Percentiles rank a stretch among this genome's conserved stretches.
These are phyloP conservation scores for Trichosporon coremiiforme DNA, from an alignment of 1,284 basidiomycete genomes.

Conservation along the genomic window DNA sequence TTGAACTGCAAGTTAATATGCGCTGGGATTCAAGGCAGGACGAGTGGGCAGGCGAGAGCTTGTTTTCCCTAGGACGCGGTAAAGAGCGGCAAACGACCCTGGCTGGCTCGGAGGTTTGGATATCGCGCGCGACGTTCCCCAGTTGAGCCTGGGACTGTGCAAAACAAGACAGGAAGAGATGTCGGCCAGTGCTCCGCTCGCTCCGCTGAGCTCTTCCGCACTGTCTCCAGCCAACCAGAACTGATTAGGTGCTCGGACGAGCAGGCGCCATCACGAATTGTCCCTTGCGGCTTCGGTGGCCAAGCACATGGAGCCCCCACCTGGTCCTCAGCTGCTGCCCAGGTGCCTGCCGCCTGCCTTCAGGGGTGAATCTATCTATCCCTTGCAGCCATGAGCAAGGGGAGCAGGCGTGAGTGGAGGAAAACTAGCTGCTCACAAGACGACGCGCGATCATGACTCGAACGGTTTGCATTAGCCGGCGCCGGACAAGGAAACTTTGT, in stretches of 20 bases:
- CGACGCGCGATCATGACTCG: neutral
- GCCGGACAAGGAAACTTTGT: neutral
- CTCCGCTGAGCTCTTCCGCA: constrained; percentile 3
- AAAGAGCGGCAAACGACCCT: neutral
- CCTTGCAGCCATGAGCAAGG: too few species aligned
- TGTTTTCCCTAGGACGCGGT: neutral
- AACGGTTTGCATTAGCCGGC: neutral
- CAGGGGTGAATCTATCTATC: neutral
- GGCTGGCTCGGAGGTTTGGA: too few species aligned
- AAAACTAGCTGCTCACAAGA: neutral
- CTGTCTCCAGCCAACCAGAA: neutral
- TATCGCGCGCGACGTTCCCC: too few species aligned
- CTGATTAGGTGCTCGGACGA: neutral
- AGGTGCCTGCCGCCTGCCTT: neutral
- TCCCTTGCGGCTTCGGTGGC: neutral
- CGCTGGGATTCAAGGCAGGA: too few species aligned
- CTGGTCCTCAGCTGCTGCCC: neutral
- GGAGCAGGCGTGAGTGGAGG: neutral
- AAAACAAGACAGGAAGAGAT: too few species aligned
- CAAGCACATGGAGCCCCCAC: constrained; percentile 1
- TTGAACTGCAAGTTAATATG: too few species aligned
- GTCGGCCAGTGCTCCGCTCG: neutral
- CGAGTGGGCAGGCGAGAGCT: neutral
- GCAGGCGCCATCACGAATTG: neutral
- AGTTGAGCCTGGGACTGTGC: too few species aligned